Conservation (phyloP, 108 stramenopile genomes). For the Cyclostephanos invisitatus region DNA sequence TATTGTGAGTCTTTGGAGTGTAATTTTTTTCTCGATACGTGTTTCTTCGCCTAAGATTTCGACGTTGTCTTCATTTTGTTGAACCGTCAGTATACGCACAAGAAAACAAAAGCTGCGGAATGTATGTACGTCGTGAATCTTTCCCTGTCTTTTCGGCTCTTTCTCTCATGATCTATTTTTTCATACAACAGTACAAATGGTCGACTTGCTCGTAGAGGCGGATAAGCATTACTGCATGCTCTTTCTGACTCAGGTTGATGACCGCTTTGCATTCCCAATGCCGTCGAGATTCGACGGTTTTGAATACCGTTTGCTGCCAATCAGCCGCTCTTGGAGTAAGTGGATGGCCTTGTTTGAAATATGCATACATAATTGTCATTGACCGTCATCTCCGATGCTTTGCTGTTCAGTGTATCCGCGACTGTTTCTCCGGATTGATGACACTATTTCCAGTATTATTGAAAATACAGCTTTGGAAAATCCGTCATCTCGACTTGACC, state of each 20-base stretch:
- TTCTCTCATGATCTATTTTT: not conserved
- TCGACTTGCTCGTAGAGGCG: conserved; percentile 68
- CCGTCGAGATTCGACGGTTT: conserved; percentile 18
- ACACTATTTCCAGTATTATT: conserved; percentile 64
- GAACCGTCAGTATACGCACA: conserved; percentile 73
- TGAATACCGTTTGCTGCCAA: conserved; percentile 45
- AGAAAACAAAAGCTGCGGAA: conserved; percentile 70
- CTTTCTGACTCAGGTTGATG: conserved; percentile 27
- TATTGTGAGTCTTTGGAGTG: conserved; percentile 24
- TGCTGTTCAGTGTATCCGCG: conserved; percentile 33
- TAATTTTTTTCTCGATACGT: not conserved
- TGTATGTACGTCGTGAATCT: conserved; percentile 5
- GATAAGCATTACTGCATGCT: conserved; percentile 64
- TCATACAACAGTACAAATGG: conserved; percentile 48
- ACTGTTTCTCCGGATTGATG: conserved; percentile 54
- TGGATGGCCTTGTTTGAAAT: not conserved
- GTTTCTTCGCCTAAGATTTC: not conserved
- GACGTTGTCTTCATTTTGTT: not conserved
- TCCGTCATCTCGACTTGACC: conserved; percentile 32
- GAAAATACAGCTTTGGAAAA: conserved; percentile 27
- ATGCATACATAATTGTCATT: not conserved
- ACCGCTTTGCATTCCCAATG: conserved; percentile 18
- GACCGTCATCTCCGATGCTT: not conserved
- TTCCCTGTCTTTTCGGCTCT: not conserved
- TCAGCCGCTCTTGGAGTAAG: conserved; percentile 42